These are phyloP conservation scores for Diversispora epigaea DNA, from an alignment of 192 early-diverging fungal genomes.

Conservation along the genomic window DNA sequence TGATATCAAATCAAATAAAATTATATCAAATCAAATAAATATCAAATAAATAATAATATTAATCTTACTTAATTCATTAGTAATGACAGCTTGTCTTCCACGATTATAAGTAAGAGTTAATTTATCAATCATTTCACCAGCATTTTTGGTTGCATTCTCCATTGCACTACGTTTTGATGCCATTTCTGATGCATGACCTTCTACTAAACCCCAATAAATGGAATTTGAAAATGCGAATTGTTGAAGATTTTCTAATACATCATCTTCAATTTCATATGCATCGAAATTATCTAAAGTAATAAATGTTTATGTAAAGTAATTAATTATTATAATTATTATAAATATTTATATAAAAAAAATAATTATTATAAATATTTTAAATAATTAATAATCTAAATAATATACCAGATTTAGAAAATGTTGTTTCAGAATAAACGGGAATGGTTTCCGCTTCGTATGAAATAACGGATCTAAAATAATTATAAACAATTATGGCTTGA, in stretches of 20 bases:
- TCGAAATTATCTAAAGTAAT: constrained; percentile 66
- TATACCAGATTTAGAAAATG: constrained; percentile 72
- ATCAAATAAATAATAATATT: not conserved
- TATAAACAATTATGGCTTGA: constrained; percentile 84
- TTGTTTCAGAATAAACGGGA: constrained; percentile 60
- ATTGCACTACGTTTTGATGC: constrained; percentile 95
- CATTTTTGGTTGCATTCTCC: constrained; percentile 99
- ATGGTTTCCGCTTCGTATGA: constrained; percentile 82
- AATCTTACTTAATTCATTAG: constrained; percentile 78
- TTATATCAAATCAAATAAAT: not conserved
- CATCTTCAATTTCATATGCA: constrained; percentile 90
- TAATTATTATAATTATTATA: not conserved
- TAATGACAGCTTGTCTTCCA: constrained; percentile 96
- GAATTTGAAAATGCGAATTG: constrained; percentile 94
- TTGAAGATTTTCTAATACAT: constrained; percentile 82
- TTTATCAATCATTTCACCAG: constrained; percentile 95
- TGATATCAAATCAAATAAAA: not conserved
- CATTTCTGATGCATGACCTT: constrained; percentile 96
- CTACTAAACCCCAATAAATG: constrained; percentile 93
- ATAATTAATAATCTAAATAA: not conserved
- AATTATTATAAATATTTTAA: not conserved
- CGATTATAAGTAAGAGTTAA: constrained; percentile 97
- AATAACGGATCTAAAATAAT: constrained; percentile 92
- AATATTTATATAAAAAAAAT: not conserved
- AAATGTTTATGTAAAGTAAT: constrained; percentile 1